Percentiles rank a stretch among this genome's conserved stretches.
These are phyloP conservation scores for Mycosphaerella sp. DNA, from an alignment of 2,329 filamentous ascomycete genomes.

Conservation along the genomic window DNA sequence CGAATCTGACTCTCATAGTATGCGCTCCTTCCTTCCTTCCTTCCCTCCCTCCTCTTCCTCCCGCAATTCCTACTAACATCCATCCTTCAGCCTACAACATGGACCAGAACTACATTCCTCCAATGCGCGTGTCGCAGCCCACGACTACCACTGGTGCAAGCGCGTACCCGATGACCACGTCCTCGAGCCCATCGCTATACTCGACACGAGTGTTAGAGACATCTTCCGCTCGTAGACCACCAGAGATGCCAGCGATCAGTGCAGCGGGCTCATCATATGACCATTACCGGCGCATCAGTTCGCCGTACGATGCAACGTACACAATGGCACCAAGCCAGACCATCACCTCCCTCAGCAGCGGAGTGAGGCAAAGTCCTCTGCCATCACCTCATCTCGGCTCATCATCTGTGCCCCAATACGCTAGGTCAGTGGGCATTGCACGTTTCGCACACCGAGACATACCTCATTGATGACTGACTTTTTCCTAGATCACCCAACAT, in stretches of 20 bases:
- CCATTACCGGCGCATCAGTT: slow-evolving; percentile 28
- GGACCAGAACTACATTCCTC: slow-evolving; percentile 32
- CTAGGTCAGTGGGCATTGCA: slow-evolving; percentile 19
- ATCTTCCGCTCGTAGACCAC: slow-evolving; percentile 21
- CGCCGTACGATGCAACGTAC: slow-evolving; percentile 30
- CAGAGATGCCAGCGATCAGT: slow-evolving; percentile 24
- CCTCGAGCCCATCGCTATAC: slow-evolving; percentile 31
- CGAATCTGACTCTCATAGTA: slow-evolving; percentile 31
- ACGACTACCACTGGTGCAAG: slow-evolving; percentile 22
- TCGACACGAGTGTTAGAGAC: slow-evolving; percentile 25
- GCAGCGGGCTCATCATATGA: slow-evolving; percentile 22
- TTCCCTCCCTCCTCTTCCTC: slow-evolving; percentile 1
- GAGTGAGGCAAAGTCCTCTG: slow-evolving; percentile 32
- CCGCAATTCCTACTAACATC: slow-evolving; percentile 1
- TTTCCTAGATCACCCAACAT: slow-evolving; percentile 28
- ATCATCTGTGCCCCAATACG: slow-evolving; percentile 26
- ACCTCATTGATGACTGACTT: too few relatives aligned
- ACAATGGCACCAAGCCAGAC: slow-evolving; percentile 26
- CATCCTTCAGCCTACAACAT: slow-evolving; percentile 26
- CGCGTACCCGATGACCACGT: slow-evolving; percentile 27
- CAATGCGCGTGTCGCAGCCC: slow-evolving; percentile 31
- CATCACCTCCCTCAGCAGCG: slow-evolving; percentile 32
- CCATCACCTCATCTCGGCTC: slow-evolving; percentile 29
- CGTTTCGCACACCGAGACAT: too few relatives aligned
- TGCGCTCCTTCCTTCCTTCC: slow-evolving; percentile 16